Evolutionary conservation across 306 rosid genomes (phyloP), one percentile per base, ranked within the genome.

Genomic region (Lathyrus oleraceus): DNA sequence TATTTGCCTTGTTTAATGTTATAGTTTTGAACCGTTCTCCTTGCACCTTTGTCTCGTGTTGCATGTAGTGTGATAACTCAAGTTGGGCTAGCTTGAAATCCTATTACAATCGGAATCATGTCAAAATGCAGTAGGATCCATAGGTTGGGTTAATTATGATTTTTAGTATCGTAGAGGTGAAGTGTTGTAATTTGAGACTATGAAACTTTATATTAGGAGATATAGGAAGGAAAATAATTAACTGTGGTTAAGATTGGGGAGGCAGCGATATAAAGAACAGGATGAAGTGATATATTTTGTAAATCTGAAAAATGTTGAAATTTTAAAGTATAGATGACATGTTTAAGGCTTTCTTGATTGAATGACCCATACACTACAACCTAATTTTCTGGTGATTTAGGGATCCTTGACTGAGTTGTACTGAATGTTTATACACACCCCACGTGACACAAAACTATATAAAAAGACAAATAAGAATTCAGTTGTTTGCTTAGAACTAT

Each of bases 321-420:
- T 8, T 71, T 8, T 4, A 6, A 25, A 42, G 35, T 38, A 12
- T 25, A 54, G 36, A 30, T 48, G 35, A 28, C 49, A 16, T 47
- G 53, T 57, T 43, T n/a, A 72, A 60, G 65, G 45, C 32, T 60
- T 30, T 47, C 35, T 73, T 30, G 67, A 73, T 42, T 32, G 17
- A 68, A 43, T 53, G 21, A 39, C 19, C n/a, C 13, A 19, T 65
- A n/a, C 3, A n/a, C n/a, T 19, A 16, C 67, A 16, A 4, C 35
- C 25, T 35, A 25, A 40, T 73, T 38, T 51, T 66, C 10, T 30
- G 65, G 53, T 39, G 51, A 20, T 35, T 65, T 10, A 35, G 61
- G 45, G 28, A 32, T 32, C 51, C 35, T 65, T 36, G 17, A 59
- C 70, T 17, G 42, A 49, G 17, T 47, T 60, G 12, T 66, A 35